Percentiles rank a stretch among this genome's conserved stretches.
These are phyloP conservation scores for Sporothrix phasma DNA, from an alignment of 2,329 filamentous ascomycete genomes.

Conservation along the genomic window DNA sequence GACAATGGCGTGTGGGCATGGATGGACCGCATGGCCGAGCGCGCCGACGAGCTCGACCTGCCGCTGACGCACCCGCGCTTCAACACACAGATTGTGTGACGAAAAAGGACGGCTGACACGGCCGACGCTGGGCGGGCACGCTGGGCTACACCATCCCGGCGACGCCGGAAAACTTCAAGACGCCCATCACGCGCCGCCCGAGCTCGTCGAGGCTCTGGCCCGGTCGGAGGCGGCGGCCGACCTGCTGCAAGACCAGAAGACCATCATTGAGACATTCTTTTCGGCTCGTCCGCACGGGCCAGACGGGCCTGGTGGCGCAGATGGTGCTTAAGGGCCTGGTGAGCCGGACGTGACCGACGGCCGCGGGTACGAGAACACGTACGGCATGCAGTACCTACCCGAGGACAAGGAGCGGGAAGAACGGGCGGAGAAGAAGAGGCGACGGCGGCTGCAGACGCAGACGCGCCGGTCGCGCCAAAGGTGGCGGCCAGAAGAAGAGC, in stretches of 20 bases:
- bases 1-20: slow-evolving; percentile 6
- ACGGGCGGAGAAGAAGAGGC: neutral
- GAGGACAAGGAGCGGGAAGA: neutral
- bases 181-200: neutral
- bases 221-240: neutral
- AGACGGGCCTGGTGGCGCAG: slow-evolving; percentile 24
- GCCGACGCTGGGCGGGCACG: neutral
- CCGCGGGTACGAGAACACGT: neutral
- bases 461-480: too few relatives aligned
- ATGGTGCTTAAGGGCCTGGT: slow-evolving; percentile 29
- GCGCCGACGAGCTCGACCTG: slow-evolving; percentile 16
- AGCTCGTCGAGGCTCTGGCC: neutral
- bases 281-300: slow-evolving; percentile 7
- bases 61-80: slow-evolving; percentile 18
- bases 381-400: neutral
- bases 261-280: slow-evolving; percentile 15
- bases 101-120: neutral
- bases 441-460: too few relatives aligned
- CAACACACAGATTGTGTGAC: neutral
- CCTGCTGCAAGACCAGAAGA: slow-evolving; percentile 15
- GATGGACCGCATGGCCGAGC: slow-evolving; percentile 12
- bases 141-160: neutral
- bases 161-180: neutral
- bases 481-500: neutral
- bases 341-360: slow-evolving; percentile 27